Conservation (phyloP, 805 yeast genomes). For the Vanderwaltozyma yarrowii region DNA sequence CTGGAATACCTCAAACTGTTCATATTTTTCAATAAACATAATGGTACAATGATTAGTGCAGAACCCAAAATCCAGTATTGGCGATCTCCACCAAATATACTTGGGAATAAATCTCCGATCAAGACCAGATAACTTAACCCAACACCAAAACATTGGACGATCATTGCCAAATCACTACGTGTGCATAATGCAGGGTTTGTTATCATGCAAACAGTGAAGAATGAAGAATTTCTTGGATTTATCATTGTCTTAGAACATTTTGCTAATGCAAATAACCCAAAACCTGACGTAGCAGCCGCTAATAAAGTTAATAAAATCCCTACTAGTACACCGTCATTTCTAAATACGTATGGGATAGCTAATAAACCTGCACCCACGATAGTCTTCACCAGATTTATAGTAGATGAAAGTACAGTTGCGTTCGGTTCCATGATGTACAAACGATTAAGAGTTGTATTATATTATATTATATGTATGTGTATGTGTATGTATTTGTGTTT, state of each 20-base stretch:
- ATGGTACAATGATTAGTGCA: slow-evolving; percentile 46
- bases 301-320: slow-evolving; percentile 46
- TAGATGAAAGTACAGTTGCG: slow-evolving; percentile 50
- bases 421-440: slow-evolving; percentile 12
- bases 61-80: slow-evolving; percentile 39
- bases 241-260: slow-evolving; percentile 47
- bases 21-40: slow-evolving; percentile 49
- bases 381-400: slow-evolving; percentile 61
- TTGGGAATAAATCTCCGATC: slow-evolving; percentile 69
- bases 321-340: slow-evolving; percentile 52
- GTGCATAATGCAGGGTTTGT: slow-evolving; percentile 64
- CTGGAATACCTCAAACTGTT: slow-evolving; percentile 66
- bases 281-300: slow-evolving; percentile 58
- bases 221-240: slow-evolving; percentile 49
- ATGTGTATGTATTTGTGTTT: no score
- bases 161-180: slow-evolving; percentile 65
- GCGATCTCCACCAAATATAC: slow-evolving; percentile 39
- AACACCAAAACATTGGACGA: slow-evolving; percentile 72
- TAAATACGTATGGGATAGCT: slow-evolving; percentile 62
- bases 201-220: slow-evolving; percentile 58
- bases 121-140: slow-evolving; percentile 61
- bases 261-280: slow-evolving; percentile 56
- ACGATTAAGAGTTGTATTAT: no score
- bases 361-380: slow-evolving; percentile 70
- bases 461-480: no score